These are phyloP conservation scores for Nicotiana knightiana DNA, from an alignment of 257 asterid species.

Conservation along the genomic window DNA sequence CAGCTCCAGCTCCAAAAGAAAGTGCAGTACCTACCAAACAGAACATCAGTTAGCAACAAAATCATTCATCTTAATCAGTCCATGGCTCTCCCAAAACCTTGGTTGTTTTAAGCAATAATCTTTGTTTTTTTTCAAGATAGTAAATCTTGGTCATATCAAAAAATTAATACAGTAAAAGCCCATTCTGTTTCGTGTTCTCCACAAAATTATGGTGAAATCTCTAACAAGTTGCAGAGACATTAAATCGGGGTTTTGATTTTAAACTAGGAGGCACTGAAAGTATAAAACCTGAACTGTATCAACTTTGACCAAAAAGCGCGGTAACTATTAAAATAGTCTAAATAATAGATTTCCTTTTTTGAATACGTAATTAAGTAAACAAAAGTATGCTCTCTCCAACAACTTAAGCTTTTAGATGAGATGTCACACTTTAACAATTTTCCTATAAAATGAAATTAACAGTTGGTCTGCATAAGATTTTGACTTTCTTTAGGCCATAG, in stretches of 20 bases:
- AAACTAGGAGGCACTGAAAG: not conserved
- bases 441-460: not conserved
- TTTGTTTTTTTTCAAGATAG: not conserved
- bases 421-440: not conserved
- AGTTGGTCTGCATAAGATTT: not conserved
- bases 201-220: not conserved
- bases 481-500: not conserved
- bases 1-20: slow-evolving; percentile 76
- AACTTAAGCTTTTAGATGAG: too few relatives aligned
- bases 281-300: not conserved
- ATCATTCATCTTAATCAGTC: not conserved
- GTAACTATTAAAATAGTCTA: not conserved
- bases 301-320: not conserved
- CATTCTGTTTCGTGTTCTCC: not conserved
- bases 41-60: not conserved
- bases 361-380: too few relatives aligned
- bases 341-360: not conserved
- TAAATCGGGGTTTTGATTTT: not conserved
- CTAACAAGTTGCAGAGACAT: not conserved
- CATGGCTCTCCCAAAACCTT: not conserved
- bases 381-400: too few relatives aligned
- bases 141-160: not conserved
- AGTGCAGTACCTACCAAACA: slow-evolving; percentile 60
- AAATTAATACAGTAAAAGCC: not conserved
- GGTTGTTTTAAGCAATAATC: not conserved